phyloP scores from a whole-genome alignment of 805 yeast genomes.

The Ogataea minuta region DNA sequence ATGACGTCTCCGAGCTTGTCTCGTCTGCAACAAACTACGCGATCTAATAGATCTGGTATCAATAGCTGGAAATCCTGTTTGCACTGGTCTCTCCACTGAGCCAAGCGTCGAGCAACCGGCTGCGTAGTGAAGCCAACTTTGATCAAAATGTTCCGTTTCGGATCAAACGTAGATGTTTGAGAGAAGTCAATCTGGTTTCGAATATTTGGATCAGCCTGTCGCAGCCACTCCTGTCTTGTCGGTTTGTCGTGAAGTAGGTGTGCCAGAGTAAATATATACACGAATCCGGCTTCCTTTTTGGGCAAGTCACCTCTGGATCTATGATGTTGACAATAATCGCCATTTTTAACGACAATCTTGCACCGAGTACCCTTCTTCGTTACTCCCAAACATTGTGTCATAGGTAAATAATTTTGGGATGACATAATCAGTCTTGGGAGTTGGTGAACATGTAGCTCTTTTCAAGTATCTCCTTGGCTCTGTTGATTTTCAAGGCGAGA shows the following conservation, averaged over 20 bases:
- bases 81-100: constrained; percentile 55
- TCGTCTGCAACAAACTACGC: constrained; percentile 18
- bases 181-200: constrained; percentile 17
- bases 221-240: constrained; percentile 37
- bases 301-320: constrained; percentile 26
- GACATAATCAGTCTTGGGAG: constrained; percentile 12
- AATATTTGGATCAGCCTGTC: constrained; percentile 32
- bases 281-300: constrained; percentile 35
- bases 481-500: constrained; percentile 80
- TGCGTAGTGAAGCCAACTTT: constrained; percentile 57
- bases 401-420: constrained; percentile 8
- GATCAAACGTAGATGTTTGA: constrained; percentile 36
- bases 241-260: constrained; percentile 35
- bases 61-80: constrained; percentile 43
- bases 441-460: constrained; percentile 47
- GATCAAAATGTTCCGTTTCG: constrained; percentile 40
- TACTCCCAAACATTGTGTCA: constrained; percentile 41
- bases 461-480: constrained; percentile 79
- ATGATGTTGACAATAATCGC: constrained; percentile 35
- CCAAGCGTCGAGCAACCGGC: constrained; percentile 39
- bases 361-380: constrained; percentile 43
- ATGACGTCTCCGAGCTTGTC: constrained; percentile 18
- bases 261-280: constrained; percentile 49
- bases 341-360: constrained; percentile 28
- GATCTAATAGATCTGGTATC: constrained; percentile 32